Percentiles rank a stretch among this genome's conserved stretches.
Conservation (phyloP, 805 yeast species). For the Starmerella apicola region DNA sequence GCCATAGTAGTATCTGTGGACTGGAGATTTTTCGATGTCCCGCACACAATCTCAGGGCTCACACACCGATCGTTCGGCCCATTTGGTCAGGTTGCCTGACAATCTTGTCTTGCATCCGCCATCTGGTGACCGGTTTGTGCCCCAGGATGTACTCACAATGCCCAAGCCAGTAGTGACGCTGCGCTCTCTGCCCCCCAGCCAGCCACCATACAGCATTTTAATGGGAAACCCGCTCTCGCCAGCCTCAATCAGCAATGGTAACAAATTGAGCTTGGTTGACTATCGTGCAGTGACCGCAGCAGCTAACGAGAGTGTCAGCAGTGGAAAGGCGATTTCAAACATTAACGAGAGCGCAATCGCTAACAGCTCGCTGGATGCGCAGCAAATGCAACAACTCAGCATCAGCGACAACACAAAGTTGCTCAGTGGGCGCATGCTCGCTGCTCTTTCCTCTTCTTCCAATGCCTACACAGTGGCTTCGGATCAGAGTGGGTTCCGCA, state of each 20-base stretch:
- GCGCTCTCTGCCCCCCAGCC: slow-evolving; percentile 21
- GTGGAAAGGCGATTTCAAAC: neutral
- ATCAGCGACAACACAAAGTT: too few relatives aligned
- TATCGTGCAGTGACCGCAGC: slow-evolving; percentile 2
- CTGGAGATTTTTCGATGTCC: too few relatives aligned
- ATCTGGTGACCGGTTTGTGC: slow-evolving; percentile 26
- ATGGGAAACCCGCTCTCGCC: slow-evolving; percentile 26
- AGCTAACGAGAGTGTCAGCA: neutral
- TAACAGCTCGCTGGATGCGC: too few relatives aligned
- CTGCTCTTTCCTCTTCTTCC: neutral
- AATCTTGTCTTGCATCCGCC: slow-evolving; percentile 5
- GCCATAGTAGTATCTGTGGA: too few relatives aligned
- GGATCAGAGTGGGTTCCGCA: slow-evolving; percentile 2
- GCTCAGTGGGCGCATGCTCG: too few relatives aligned
- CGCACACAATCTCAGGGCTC: too few relatives aligned
- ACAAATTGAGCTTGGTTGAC: slow-evolving; percentile 7
- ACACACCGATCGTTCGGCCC: too few relatives aligned
- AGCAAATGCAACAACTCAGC: too few relatives aligned
- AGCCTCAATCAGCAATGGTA: slow-evolving; percentile 14
- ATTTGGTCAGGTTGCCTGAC: slow-evolving; percentile 9
- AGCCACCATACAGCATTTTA: slow-evolving; percentile 28
- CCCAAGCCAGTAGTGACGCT: slow-evolving; percentile 26
- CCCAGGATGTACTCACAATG: slow-evolving; percentile 24
- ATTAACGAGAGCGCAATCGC: too few relatives aligned
- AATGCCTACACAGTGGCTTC: neutral